phyloP scores from a whole-genome alignment of 208 protist species.

The Leishmania lainsoni region DNA sequence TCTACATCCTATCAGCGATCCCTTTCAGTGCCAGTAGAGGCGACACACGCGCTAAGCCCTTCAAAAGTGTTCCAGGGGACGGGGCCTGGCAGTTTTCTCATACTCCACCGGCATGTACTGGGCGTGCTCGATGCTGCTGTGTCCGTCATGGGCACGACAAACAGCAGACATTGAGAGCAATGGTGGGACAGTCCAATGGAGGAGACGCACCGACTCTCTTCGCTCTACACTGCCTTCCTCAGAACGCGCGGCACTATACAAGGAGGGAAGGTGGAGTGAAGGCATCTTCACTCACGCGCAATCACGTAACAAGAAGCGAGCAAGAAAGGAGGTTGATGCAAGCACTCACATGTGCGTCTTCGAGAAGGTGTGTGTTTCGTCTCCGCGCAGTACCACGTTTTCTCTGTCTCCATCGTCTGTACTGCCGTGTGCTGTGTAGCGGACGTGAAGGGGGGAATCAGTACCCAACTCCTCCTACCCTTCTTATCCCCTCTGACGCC shows the following conservation, averaged over 20 bases:
- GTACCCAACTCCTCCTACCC: not conserved
- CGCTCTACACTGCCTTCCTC: not conserved
- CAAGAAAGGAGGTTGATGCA: not conserved
- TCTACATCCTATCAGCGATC: constrained; percentile 22
- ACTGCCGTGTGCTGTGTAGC: not conserved
- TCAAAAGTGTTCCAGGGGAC: not conserved
- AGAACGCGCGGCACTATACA: not conserved
- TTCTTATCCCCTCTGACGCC: not conserved
- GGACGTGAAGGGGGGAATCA: no score
- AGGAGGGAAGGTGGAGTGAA: not conserved
- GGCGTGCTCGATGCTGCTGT: no score
- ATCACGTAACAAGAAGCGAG: not conserved
- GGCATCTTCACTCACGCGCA: not conserved
- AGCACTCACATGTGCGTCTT: not conserved
- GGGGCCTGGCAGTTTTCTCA: not conserved
- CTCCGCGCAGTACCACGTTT: not conserved
- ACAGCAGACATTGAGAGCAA: not conserved
- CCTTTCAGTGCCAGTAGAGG: constrained; percentile 22
- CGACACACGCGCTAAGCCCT: no score
- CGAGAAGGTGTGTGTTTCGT: not conserved
- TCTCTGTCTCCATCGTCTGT: not conserved
- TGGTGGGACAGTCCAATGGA: not conserved
- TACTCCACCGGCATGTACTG: not conserved
- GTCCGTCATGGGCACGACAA: not conserved
- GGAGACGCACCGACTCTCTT: not conserved